Evolutionary conservation across 768 basidiomycete genomes (phyloP).

Genomic region (Solioccasus polychromus): DNA sequence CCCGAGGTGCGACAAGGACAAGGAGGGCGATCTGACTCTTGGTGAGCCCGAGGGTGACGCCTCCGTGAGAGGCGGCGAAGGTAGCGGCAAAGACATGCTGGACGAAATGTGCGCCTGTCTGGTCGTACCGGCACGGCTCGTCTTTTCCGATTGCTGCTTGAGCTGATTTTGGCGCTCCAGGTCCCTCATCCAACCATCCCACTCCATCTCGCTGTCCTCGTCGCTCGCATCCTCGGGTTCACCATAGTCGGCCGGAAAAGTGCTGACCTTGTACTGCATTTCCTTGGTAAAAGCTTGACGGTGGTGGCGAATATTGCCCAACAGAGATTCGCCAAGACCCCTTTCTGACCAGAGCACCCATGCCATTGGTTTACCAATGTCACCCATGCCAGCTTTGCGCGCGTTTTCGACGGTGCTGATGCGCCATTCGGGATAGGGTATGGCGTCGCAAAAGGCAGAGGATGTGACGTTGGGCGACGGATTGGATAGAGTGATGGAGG

Average conservation of each 20-base stretch:
- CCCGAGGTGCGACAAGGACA: conserved; percentile 5
- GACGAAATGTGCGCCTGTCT: neutral
- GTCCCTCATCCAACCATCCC: conserved; percentile 66
- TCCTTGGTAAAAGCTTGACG: conserved; percentile 23
- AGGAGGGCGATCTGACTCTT: conserved; percentile 13
- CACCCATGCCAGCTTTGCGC: conserved; percentile 54
- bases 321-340: conserved; percentile 13
- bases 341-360: conserved; percentile 39
- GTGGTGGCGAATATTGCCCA: conserved; percentile 21
- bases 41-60: conserved; percentile 23
- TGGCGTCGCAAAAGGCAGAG: conserved; percentile 31
- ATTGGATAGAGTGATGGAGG: conserved; percentile 53
- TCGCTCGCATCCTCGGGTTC: conserved; percentile 37
- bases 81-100: conserved; percentile 9
- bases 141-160: conserved; percentile 9
- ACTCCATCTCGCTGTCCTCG: conserved; percentile 56
- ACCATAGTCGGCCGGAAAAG: conserved; percentile 1
- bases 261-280: conserved; percentile 19
- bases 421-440: conserved; percentile 72
- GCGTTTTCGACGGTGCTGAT: conserved; percentile 47
- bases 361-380: conserved; percentile 53
- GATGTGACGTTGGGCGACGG: conserved; percentile 5
- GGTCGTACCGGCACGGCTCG: neutral
- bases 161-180: conserved; percentile 38
- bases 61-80: conserved; percentile 30